phyloP scores from a whole-genome alignment of 257 asterid genomes.

The Cruciata laevipes region DNA sequence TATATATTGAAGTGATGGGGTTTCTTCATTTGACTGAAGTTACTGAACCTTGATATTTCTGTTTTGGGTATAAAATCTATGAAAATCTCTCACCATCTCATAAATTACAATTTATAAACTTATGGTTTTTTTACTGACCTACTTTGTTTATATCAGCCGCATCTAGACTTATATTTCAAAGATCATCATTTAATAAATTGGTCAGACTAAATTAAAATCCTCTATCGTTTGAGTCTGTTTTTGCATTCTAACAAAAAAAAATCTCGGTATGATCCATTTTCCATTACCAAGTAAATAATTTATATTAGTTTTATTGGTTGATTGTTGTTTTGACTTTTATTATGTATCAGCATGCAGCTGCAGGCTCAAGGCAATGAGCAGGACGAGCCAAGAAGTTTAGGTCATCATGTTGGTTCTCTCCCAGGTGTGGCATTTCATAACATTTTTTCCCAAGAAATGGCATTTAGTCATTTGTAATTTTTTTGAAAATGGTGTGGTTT shows the following conservation, averaged over 20 bases:
- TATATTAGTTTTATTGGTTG: background rate
- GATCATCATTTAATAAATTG: background rate
- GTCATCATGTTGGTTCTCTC: constrained; percentile 48
- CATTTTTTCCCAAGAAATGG: too few species aligned
- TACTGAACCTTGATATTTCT: background rate
- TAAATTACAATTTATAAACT: background rate
- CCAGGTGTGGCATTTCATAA: constrained; percentile 28
- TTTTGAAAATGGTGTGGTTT: background rate
- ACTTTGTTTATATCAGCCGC: background rate
- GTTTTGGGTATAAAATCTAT: background rate
- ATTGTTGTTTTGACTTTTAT: background rate
- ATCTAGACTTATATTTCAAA: background rate
- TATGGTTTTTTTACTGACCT: background rate
- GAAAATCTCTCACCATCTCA: background rate
- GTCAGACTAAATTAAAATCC: background rate
- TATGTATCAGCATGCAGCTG: constrained; percentile 34
- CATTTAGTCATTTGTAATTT: background rate
- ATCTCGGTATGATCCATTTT: background rate
- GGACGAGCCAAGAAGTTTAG: constrained; percentile 42
- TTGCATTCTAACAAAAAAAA: background rate
- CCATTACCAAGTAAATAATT: background rate
- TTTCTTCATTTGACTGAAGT: background rate
- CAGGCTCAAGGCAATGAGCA: constrained; percentile 46
- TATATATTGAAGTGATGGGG: too few species aligned
- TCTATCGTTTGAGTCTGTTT: background rate